A percentile compares a stretch with the other conserved stretches of the same genome.
phyloP scores from a whole-genome alignment of 495 filamentous ascomycete genomes.

The Penicillium goetzii region DNA sequence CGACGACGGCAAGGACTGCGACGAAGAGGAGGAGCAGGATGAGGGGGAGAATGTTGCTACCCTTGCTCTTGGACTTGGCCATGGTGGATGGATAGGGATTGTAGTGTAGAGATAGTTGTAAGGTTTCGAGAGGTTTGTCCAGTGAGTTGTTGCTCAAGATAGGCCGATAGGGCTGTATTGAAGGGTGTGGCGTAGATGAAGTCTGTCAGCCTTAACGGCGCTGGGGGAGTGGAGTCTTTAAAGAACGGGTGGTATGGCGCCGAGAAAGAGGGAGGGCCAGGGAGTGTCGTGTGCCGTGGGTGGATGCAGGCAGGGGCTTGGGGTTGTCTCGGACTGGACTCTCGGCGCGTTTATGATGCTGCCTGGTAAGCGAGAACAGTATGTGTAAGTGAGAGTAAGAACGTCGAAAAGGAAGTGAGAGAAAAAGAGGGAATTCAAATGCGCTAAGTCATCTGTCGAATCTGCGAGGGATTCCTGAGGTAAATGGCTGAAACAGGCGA shows the following conservation, averaged over 20 bases:
- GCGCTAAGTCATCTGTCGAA: background rate
- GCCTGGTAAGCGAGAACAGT: background rate
- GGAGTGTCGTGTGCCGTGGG: slow-evolving; percentile 2
- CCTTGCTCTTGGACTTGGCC: slow-evolving; percentile 29
- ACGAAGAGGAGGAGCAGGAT: slow-evolving; percentile 71
- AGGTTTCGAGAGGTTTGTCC: background rate
- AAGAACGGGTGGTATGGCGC: background rate
- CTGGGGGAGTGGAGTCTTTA: slow-evolving; percentile 7
- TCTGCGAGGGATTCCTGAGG: background rate
- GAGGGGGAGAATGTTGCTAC: slow-evolving; percentile 68
- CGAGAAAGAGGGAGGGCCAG: background rate
- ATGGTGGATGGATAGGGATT: slow-evolving; percentile 13
- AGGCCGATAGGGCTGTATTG: background rate
- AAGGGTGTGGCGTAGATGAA: slow-evolving; percentile 6
- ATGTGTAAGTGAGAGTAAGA: background rate
- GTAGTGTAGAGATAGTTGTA: background rate
- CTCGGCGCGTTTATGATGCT: slow-evolving; percentile 9
- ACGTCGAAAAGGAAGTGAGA: background rate
- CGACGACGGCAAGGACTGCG: slow-evolving; percentile 62
- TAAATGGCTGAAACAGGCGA: background rate
- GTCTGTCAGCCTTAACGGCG: background rate
- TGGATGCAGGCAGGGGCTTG: background rate
- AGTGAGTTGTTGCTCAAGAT: background rate
- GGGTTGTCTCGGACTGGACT: too few species aligned
- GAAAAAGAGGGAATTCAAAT: background rate